Evolutionary conservation across 164 flowering plant species (phyloP).

Genomic region (Sextonia rubra): DNA sequence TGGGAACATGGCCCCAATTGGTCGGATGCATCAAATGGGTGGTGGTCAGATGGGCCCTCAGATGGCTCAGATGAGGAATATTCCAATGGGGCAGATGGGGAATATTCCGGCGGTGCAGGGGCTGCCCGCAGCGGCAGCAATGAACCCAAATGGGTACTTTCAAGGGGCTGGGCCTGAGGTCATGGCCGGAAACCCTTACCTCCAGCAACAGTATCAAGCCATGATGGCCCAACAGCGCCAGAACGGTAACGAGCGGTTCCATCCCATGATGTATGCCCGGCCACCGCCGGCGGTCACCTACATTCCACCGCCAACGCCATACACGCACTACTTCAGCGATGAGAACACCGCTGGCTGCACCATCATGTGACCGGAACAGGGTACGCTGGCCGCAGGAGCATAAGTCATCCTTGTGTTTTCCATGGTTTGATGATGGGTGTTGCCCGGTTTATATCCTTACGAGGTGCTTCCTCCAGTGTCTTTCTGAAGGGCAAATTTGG

Average conservation of each 20-base stretch:
- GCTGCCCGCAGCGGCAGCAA: conserved; percentile 41
- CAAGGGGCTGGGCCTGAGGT: conserved; percentile 53
- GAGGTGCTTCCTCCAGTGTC: neutral
- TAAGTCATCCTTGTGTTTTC: neutral
- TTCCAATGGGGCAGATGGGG: conserved; percentile 49
- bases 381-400: neutral
- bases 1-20: conserved; percentile 18
- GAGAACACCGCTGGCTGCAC: conserved; percentile 82
- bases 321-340: conserved; percentile 63
- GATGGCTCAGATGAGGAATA: conserved; percentile 27
- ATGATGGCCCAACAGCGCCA: conserved; percentile 78
- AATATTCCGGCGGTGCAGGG: conserved; percentile 65
- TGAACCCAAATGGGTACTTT: conserved; percentile 39
- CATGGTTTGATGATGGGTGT: neutral
- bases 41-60: neutral
- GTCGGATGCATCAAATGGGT: no score
- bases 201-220: conserved; percentile 46
- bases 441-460: neutral
- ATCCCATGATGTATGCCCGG: conserved; percentile 82
- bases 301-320: conserved; percentile 39
- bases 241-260: conserved; percentile 61
- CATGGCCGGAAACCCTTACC: conserved; percentile 47
- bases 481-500: neutral
- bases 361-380: conserved; percentile 53
- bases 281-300: conserved; percentile 69